Conservation (phyloP, 2,329 filamentous ascomycete species). For the Chrysosporium keratinophilum region DNA sequence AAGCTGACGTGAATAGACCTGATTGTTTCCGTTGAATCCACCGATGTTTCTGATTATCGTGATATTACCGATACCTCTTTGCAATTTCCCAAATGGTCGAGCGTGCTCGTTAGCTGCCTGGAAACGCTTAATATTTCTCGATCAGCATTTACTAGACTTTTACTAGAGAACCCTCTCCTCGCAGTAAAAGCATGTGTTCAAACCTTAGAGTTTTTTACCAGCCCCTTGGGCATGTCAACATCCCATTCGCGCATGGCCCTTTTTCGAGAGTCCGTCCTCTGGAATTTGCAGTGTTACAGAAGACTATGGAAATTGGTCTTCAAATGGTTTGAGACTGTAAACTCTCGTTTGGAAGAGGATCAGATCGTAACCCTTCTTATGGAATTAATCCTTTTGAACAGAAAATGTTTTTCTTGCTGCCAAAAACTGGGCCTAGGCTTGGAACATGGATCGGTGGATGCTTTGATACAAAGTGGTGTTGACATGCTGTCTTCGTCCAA, state of each 20-base stretch:
- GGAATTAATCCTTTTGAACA: conserved; percentile 23
- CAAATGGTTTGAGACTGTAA: conserved; percentile 21
- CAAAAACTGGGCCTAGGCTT: conserved; percentile 17
- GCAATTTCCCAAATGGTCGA: conserved; percentile 20
- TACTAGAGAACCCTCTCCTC: conserved; percentile 24
- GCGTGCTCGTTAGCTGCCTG: conserved; percentile 24
- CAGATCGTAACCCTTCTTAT: conserved; percentile 17
- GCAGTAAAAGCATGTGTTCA: conserved; percentile 21
- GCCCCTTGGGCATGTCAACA: conserved; percentile 11
- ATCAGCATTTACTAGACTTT: conserved; percentile 21
- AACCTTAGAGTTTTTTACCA: conserved; percentile 26
- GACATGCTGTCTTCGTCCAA: conserved; percentile 23
- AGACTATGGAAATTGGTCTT: conserved; percentile 26
- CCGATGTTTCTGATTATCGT: conserved; percentile 16
- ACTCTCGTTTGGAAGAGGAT: conserved; percentile 16
- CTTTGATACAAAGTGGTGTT: conserved; percentile 25
- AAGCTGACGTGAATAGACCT: conserved; percentile 32
- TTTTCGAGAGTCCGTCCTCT: conserved; percentile 27
- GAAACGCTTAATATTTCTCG: conserved; percentile 26
- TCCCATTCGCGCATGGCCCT: conserved; percentile 18
- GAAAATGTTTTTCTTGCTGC: conserved; percentile 19
- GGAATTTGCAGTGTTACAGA: conserved; percentile 27
- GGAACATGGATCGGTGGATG: conserved; percentile 23
- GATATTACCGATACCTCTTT: conserved; percentile 14
- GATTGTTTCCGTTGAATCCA: conserved; percentile 33